Evolutionary conservation across 495 filamentous ascomycete species (phyloP).

Genomic region (Aeminium ludgeri): DNA sequence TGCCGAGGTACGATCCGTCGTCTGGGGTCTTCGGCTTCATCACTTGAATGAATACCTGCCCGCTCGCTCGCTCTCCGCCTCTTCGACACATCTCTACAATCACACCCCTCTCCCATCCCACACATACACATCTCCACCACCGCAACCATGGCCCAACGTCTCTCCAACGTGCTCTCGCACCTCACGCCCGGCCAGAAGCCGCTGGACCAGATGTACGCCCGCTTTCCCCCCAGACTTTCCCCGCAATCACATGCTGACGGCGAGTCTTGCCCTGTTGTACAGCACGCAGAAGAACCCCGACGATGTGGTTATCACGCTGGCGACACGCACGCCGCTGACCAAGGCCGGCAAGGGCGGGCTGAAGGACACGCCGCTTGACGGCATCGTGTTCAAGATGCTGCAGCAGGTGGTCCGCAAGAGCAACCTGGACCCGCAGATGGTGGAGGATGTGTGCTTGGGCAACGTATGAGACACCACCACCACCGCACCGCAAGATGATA

Average conservation of each 20-base stretch:
- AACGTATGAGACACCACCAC: constrained; percentile 44
- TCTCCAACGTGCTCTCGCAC: constrained; percentile 76
- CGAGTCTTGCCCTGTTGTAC: constrained; percentile 9
- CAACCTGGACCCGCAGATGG: constrained; percentile 60
- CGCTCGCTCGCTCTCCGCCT: too few species aligned
- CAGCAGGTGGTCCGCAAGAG: constrained; percentile 58
- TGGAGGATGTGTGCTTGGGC: constrained; percentile 85
- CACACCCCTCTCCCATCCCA: background rate
- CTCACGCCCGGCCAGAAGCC: constrained; percentile 52
- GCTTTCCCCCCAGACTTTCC: background rate
- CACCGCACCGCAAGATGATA: background rate
- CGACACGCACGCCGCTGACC: constrained; percentile 69
- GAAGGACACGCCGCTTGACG: constrained; percentile 88
- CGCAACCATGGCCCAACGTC: constrained; percentile 64
- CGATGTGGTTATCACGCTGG: constrained; percentile 87
- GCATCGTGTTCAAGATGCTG: constrained; percentile 60
- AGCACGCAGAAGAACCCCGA: constrained; percentile 90
- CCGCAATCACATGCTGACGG: background rate
- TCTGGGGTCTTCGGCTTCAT: too few species aligned
- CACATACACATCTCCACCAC: background rate
- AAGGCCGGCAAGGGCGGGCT: constrained; percentile 77
- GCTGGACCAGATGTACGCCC: constrained; percentile 57
- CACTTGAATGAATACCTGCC: too few species aligned
- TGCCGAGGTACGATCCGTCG: too few species aligned
- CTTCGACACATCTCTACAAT: too few species aligned